Base-by-base conservation (phyloP, 352 stramenopile genomes). In the Pythium sukuiense region DNA sequence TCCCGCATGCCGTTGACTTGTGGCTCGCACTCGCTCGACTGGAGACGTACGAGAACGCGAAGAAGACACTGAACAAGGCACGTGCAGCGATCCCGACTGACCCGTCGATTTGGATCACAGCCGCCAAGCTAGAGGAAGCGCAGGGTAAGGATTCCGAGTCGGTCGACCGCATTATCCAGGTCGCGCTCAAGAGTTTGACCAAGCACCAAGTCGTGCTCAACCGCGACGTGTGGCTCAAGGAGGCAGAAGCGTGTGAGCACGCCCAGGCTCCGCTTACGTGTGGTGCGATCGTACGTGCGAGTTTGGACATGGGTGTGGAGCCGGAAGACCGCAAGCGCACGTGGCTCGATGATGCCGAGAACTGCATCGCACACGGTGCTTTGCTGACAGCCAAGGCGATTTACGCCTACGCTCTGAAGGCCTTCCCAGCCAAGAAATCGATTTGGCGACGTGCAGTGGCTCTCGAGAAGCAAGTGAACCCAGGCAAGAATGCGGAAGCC, bases 11-110 rank as follows among this genome's bases (percentile, higher is more conserved):
- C 13, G 96, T 99, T 13, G 97, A 99, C 63, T 88, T 99, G 73
- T 99, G 98, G 97, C 81, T 99, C 26, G 97, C 97, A 6, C 79
- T 99, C 8, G 97, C 98, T 13, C 85, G 96, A 7, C 76, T 99
- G 5, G 97, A 99, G 79, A 98, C 95, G 6, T 99, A 99, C 71
- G 96, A 99, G 45, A 98, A 99, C 67, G 97, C 97, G 3, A 96
- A 98, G 57, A 97, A 94, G 59, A 98, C 98, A 24, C 76, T 99
- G 8, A 99, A 99, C 69, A 96, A 97, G 54, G 92, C 93, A 12
- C 83, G 95, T 41, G 86, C 96, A 20, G 92, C 93, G 16, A 91
- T 99, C 13, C 97, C 98, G 1, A 98, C 92, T 0, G 98, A 99
- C 59, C 90, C 96, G 20, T 88, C 89, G 16, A 98, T 99, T 72